phyloP scores from a whole-genome alignment of 2,329 filamentous ascomycete genomes.

The Cladophialophora carrionii region DNA sequence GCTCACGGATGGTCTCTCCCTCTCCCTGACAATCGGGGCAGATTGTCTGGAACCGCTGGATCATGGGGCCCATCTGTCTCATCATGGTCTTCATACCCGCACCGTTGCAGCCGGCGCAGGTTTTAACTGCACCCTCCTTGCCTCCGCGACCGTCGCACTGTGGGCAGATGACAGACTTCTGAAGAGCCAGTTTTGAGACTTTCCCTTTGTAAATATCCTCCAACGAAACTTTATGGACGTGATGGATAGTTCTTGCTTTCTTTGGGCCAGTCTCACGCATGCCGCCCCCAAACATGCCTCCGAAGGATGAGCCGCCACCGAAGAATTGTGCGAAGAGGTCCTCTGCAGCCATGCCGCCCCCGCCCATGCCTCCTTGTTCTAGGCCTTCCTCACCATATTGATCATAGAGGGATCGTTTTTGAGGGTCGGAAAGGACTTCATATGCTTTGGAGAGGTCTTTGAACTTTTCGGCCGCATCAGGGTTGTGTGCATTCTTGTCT shows the following conservation, averaged over 20 bases:
- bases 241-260: constrained; percentile 94
- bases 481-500: constrained; percentile 98
- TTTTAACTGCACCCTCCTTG: constrained; percentile 96
- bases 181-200: constrained; percentile 93
- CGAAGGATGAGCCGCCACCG: constrained; percentile 70
- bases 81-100: constrained; percentile 99
- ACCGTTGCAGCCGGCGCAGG: constrained; percentile 87
- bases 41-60: constrained; percentile 98
- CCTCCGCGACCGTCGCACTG: constrained; percentile 93
- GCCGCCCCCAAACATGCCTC: constrained; percentile 76
- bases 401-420: constrained; percentile 92
- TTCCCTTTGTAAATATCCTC: constrained; percentile 99
- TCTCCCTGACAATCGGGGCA: constrained; percentile 98
- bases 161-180: constrained; percentile 95
- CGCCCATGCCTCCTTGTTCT: constrained; percentile 79
- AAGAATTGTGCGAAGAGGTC: constrained; percentile 98
- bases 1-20: constrained; percentile 93
- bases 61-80: constrained; percentile 99
- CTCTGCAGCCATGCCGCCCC: constrained; percentile 91
- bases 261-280: constrained; percentile 80
- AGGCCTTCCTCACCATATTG: constrained; percentile 97
- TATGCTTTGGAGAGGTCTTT: constrained; percentile 96
- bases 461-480: constrained; percentile 94
- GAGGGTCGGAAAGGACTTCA: constrained; percentile 86
- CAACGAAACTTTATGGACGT: constrained; percentile 96